Evolutionary conservation across 441 rosid species (phyloP), one percentile per base, ranked within the genome.

Genomic region (Hypseocharis bilobata): DNA sequence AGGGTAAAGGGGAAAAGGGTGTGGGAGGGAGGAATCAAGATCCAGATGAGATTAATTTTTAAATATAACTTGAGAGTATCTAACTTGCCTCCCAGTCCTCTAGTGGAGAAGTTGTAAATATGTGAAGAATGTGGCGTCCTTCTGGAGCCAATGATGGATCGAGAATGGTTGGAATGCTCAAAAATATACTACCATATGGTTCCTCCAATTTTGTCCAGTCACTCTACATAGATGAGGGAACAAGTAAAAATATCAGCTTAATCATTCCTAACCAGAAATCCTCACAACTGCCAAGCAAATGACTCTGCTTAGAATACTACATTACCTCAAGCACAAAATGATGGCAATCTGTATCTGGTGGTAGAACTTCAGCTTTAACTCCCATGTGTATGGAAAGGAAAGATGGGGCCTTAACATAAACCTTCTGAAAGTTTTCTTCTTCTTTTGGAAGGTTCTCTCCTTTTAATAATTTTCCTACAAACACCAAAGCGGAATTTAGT

Each of bases 361-460:
- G 96, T 22, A 93, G 84, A 80, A 86, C 85, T 59, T 84, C 89
- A 22, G 88, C 95, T 80, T 83, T 86, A 56, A 90, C 95, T 76
- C 95, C 98, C 87, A 93, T 82, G 80, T 90, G 98, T 76, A 93
- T 88, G 63, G 98, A 90, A 73, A 93, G 95, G 79, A 93, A 93
- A 51, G 98, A 93, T 19, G 98, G 98, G 70, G 98, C 98, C 83
- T 90, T 85, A 38, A 88, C 88, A 77, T 92, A 92, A 63, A 81
- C 81, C 73, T 87, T 81, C 76, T 90, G 96, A 74, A 92, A 92
- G 63, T 82, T 86, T 80, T 83, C 87, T 86, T 92, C 98, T 73
- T 88, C 98, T 66, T 85, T 79, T 19, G 97, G 96, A 74, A 90
- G 87, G 47, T 76, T 79, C 82, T 92, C 91, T 55, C 83, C 85